Evolutionary conservation across 768 basidiomycete genomes (phyloP), one percentile per base, ranked within the genome.

Genomic region (Piloderma croceum): DNA sequence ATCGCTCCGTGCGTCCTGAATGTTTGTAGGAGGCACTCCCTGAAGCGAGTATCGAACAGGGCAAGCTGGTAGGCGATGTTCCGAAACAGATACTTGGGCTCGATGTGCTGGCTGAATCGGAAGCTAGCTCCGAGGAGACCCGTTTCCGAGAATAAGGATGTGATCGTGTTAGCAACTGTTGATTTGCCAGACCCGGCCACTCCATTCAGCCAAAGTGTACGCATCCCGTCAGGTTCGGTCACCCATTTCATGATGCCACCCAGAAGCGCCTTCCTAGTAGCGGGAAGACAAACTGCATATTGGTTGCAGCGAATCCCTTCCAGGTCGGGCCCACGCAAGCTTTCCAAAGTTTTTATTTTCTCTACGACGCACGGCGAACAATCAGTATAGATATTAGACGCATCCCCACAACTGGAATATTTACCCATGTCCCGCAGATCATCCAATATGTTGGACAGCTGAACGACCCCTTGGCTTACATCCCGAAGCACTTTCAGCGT

Each of bases 111-210:
- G 12, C 20, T 40, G 36, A 44, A 44, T 20, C 36, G 36, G 18
- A 43, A 43, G 31, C 33, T 38, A 24, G 23, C 42, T 13, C 34
- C 42, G 24, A 43, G 42, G 23, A 36, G 43, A 9, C 18, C 31
- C 5, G 34, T 29, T n/a, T n/a, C n/a, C n/a, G n/a, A n/a, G n/a
- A n/a, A n/a, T n/a, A n/a, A n/a, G n/a, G n/a, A n/a, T 10, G 43
- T 31, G 18, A 38, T 24, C 13, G 34, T 39, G 21, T 44, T 29
- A 22, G 43, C 36, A 18, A 44, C 38, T 12, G 34, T 44, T 20
- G 38, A 44, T 27, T 44, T 43, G 4, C 42, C 42, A 18, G 42
- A 38, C 13, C 42, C 42, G 3, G 42, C 42, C 11, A 24, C 37
- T 7, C 42, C 42, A n/a, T 24, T 17, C 15, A 43, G 25, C 42